phyloP scores from a whole-genome alignment of 2,329 filamentous ascomycete genomes.

The Fusarium xylarioides region DNA sequence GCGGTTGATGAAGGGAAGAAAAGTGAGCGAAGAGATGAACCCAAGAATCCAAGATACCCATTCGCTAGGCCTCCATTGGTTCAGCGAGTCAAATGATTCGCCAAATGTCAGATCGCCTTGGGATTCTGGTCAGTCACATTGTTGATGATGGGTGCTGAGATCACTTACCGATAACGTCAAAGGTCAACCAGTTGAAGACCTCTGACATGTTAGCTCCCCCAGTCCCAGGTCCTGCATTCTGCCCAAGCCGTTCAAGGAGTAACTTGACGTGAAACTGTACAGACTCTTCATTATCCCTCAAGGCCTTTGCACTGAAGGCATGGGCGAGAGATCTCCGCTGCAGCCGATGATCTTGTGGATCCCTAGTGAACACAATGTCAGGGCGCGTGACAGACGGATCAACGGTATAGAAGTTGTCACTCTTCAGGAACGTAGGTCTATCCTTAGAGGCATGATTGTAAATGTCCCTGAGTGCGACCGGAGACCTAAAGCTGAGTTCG shows the following conservation, averaged over 20 bases:
- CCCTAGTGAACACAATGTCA: slow-evolving; percentile 1
- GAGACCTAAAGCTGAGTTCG: slow-evolving; percentile 24
- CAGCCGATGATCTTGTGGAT: slow-evolving; percentile 8
- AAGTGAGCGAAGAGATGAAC: background rate
- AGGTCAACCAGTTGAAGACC: slow-evolving; percentile 22
- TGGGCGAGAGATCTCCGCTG: slow-evolving; percentile 19
- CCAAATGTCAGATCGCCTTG: slow-evolving; percentile 22
- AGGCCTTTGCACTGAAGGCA: slow-evolving; percentile 14
- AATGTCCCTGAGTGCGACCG: slow-evolving; percentile 29
- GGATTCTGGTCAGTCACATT: accelerated
- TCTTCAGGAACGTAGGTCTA: slow-evolving; percentile 7
- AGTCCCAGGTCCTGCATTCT: background rate
- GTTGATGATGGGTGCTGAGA: accelerated
- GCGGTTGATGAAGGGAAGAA: background rate
- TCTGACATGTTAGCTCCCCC: background rate
- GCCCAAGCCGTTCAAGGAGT: background rate
- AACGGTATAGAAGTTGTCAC: slow-evolving; percentile 3
- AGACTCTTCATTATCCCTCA: slow-evolving; percentile 7
- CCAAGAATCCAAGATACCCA: slow-evolving; percentile 11
- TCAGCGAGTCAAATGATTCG: slow-evolving; percentile 21
- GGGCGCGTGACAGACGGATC: background rate
- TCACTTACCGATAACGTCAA: slow-evolving; percentile 22
- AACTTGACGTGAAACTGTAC: background rate
- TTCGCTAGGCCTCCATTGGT: background rate
- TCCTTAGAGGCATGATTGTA: slow-evolving; percentile 22